phyloP scores from a whole-genome alignment of 345 rosid species.

The Hypericum androsaemum region DNA sequence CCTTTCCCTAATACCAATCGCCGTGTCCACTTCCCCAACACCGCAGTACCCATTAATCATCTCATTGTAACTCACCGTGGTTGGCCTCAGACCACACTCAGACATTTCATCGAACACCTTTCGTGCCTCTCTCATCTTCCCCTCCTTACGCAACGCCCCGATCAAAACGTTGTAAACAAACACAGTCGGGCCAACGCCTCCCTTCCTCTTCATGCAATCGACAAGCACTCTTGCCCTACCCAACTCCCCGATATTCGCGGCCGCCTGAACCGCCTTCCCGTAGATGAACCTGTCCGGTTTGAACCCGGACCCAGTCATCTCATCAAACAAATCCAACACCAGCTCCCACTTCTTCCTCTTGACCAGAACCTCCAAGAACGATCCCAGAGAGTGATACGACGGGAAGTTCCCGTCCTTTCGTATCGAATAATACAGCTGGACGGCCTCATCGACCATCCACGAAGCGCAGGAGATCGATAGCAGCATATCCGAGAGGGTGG shows the following conservation, averaged over 20 bases:
- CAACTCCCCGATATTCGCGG: slow-evolving; percentile 52
- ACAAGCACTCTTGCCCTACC: slow-evolving; percentile 41
- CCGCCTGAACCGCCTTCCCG: slow-evolving; percentile 66
- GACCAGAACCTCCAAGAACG: slow-evolving; percentile 35
- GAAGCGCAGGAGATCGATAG: slow-evolving; percentile 33
- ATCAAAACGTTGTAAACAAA: slow-evolving; percentile 61
- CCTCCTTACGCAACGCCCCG: slow-evolving; percentile 45
- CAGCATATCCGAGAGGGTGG: slow-evolving; percentile 33
- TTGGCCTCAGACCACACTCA: slow-evolving; percentile 27
- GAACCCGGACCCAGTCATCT: slow-evolving; percentile 34
- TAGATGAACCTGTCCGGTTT: slow-evolving; percentile 46
- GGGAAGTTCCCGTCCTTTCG: slow-evolving; percentile 43
- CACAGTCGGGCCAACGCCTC: slow-evolving; percentile 33
- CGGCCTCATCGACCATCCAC: slow-evolving; percentile 38
- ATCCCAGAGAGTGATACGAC: slow-evolving; percentile 28
- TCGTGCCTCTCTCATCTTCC: slow-evolving; percentile 49
- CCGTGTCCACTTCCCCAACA: slow-evolving; percentile 42
- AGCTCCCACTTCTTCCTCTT: slow-evolving; percentile 27
- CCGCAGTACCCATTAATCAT: slow-evolving; percentile 69
- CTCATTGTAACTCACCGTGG: slow-evolving; percentile 49
- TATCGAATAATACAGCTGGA: slow-evolving; percentile 31
- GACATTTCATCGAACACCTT: slow-evolving; percentile 61
- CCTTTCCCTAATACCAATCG: slow-evolving; percentile 34
- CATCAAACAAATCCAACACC: slow-evolving; percentile 42
- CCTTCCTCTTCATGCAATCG: slow-evolving; percentile 37